These are phyloP conservation scores for Leptomonas seymouri DNA, from an alignment of 208 protist species.

Conservation along the genomic window DNA sequence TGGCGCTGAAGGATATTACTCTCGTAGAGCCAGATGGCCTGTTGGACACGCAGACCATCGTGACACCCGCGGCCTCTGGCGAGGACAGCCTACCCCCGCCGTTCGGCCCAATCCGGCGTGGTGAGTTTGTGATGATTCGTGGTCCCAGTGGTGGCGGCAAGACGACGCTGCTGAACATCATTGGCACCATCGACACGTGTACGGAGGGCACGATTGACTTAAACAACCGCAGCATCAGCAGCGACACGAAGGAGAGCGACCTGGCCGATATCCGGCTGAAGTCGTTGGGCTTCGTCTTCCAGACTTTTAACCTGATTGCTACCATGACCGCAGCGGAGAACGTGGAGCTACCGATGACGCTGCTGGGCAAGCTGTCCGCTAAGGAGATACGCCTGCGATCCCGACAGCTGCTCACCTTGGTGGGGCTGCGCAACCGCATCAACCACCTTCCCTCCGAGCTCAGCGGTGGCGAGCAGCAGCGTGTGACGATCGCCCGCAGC, in stretches of 20 bases:
- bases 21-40: conserved; percentile 41
- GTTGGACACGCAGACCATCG: neutral
- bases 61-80: neutral
- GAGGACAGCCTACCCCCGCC: conserved; percentile 17
- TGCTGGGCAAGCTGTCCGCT: conserved; percentile 83
- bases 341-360: conserved; percentile 97
- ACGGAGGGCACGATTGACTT: conserved; percentile 88
- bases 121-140: conserved; percentile 97
- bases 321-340: conserved; percentile 98
- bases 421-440: conserved; percentile 96
- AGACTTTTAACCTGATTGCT: conserved; percentile 98
- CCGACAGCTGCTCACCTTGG: conserved; percentile 88
- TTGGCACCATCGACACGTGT: conserved; percentile 92
- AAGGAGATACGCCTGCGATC: conserved; percentile 87
- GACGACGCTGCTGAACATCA: conserved; percentile 95
- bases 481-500: conserved; percentile 93
- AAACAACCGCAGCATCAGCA: conserved; percentile 71
- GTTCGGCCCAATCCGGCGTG: conserved; percentile 84
- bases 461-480: conserved; percentile 97
- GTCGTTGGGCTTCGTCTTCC: conserved; percentile 97
- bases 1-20: conserved; percentile 68
- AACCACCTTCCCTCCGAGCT: conserved; percentile 96
- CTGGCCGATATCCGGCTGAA: conserved; percentile 92
- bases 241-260: conserved; percentile 67
- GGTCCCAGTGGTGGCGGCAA: conserved; percentile 97